Percentiles rank a stretch among this genome's conserved stretches.
Evolutionary conservation across 2,329 filamentous ascomycete species (phyloP).

Genomic region (Microcyclosporella mali): DNA sequence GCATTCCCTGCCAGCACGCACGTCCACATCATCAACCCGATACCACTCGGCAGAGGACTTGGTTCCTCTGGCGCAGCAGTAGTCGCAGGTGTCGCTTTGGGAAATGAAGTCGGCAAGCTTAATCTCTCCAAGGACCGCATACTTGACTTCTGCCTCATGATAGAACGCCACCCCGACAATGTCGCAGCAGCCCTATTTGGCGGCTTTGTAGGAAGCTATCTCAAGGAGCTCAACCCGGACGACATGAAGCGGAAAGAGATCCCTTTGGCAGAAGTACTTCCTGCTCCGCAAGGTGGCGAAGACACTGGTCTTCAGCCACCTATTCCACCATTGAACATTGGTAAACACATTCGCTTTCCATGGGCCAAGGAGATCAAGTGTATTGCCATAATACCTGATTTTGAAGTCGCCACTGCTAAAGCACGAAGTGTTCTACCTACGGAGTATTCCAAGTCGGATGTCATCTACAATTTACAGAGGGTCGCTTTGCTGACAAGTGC

Average conservation of each 20-base stretch:
- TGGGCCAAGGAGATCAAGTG: constrained; percentile 96
- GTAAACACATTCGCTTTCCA: constrained; percentile 90
- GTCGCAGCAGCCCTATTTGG: constrained; percentile 92
- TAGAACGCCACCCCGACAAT: constrained; percentile 86
- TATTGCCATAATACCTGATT: constrained; percentile 91
- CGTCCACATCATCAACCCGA: constrained; percentile 92
- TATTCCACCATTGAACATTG: constrained; percentile 83
- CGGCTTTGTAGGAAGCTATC: constrained; percentile 92
- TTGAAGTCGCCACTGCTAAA: constrained; percentile 90
- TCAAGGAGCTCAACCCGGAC: constrained; percentile 83
- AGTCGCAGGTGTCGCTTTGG: constrained; percentile 88
- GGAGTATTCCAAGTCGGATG: constrained; percentile 71
- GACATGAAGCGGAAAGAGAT: constrained; percentile 90
- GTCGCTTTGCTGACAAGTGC: constrained; percentile 86
- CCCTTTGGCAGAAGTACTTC: constrained; percentile 86
- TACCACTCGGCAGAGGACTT: constrained; percentile 83
- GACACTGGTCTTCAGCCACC: constrained; percentile 85
- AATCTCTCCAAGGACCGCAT: constrained; percentile 72
- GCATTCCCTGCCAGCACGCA: constrained; percentile 79
- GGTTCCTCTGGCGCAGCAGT: constrained; percentile 96
- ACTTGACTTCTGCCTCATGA: constrained; percentile 96
- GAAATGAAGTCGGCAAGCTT: constrained; percentile 79
- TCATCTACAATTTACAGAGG: constrained; percentile 93
- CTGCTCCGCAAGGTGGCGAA: constrained; percentile 79
- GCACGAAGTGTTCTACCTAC: constrained; percentile 79